Conservation (phyloP, 2,329 filamentous ascomycete species). For the Pestalotiopsis sp. region DNA sequence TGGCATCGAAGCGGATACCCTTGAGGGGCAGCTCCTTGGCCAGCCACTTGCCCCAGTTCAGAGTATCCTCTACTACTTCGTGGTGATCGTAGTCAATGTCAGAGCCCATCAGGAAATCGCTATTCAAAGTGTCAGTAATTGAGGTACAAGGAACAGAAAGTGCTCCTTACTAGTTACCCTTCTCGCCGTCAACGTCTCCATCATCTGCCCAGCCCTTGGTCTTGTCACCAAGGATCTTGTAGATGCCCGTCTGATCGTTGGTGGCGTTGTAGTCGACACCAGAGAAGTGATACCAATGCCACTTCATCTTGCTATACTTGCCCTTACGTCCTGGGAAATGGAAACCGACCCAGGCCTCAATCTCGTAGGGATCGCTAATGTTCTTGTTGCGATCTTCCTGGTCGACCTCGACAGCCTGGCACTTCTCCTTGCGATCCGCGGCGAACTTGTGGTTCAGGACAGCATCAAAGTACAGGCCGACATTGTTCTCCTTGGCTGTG, state of each 20-base stretch:
- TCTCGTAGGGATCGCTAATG: conserved; percentile 58
- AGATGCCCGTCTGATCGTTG: conserved; percentile 62
- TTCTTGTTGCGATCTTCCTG: conserved; percentile 43
- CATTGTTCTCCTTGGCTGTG: conserved; percentile 52
- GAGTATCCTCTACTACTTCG: conserved; percentile 33
- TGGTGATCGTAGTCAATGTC: conserved; percentile 37
- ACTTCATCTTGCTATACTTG: conserved; percentile 64
- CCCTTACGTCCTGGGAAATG: conserved; percentile 64
- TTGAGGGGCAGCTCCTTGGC: conserved; percentile 30
- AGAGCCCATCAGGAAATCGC: conserved; percentile 34
- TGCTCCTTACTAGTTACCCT: conserved; percentile 45
- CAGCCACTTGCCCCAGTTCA: conserved; percentile 37
- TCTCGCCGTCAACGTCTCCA: conserved; percentile 55
- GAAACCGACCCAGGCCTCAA: conserved; percentile 71
- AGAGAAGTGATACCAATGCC: conserved; percentile 69
- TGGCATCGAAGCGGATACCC: conserved; percentile 38
- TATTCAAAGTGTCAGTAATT: not conserved
- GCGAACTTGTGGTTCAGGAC: conserved; percentile 75
- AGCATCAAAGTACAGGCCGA: conserved; percentile 69
- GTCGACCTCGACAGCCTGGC: conserved; percentile 63
- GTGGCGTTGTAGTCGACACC: conserved; percentile 68
- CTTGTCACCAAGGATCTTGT: conserved; percentile 57
- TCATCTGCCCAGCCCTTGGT: conserved; percentile 60
- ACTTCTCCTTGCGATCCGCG: conserved; percentile 65
- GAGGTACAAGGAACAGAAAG: not conserved